Evolutionary conservation across 768 basidiomycete genomes (phyloP).

Genomic region (Crassisporium funariophilum): DNA sequence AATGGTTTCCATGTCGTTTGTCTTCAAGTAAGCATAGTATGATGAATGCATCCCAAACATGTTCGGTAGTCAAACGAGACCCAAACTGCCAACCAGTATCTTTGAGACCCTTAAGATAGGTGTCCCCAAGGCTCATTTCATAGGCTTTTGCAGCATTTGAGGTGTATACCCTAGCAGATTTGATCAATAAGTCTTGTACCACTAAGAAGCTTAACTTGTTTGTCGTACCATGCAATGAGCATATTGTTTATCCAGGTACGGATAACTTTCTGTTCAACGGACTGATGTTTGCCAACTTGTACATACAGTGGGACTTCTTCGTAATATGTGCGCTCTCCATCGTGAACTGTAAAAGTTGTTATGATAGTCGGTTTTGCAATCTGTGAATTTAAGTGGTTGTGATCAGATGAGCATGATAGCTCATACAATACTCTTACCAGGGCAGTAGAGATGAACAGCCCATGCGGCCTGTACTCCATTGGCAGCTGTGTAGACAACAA

Average conservation of each 20-base stretch:
- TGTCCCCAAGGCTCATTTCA: not conserved
- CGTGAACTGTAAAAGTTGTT: conserved; percentile 14
- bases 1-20: not conserved
- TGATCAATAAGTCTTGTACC: too few relatives aligned
- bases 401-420: too few relatives aligned
- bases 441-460: conserved; percentile 23
- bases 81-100: conserved; percentile 24
- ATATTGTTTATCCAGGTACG: conserved; percentile 18
- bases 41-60: conserved; percentile 35
- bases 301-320: conserved; percentile 17
- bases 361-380: conserved; percentile 2
- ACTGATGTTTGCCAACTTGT: conserved; percentile 31
- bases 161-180: conserved; percentile 15
- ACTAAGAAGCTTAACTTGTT: too few relatives aligned
- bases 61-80: conserved; percentile 20
- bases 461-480: conserved; percentile 25
- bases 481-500: conserved; percentile 19
- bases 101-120: conserved; percentile 5
- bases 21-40: conserved; percentile 28
- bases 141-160: conserved; percentile 8
- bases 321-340: conserved; percentile 23
- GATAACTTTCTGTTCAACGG: conserved; percentile 20
- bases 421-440: conserved; percentile 12
- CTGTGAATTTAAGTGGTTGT: too few relatives aligned
- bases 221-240: conserved; percentile 22